A percentile compares a stretch with the other conserved stretches of the same genome.
These are phyloP conservation scores for Nemania bipapillata DNA, from an alignment of 2,329 filamentous ascomycete genomes.

Conservation along the genomic window DNA sequence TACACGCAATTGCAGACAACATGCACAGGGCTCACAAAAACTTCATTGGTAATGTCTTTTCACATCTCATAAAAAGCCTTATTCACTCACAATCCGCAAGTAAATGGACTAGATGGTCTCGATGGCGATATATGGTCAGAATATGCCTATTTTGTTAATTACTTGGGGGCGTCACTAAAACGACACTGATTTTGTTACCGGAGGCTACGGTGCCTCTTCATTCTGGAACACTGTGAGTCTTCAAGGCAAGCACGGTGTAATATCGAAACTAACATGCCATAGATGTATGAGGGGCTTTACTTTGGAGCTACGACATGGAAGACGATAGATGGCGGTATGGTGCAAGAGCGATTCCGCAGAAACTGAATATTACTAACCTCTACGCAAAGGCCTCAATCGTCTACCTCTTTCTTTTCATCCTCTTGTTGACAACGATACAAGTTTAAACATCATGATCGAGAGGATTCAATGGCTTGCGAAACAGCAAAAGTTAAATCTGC, in stretches of 20 bases:
- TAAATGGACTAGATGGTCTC: neutral
- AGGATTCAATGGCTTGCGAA: conserved; percentile 1
- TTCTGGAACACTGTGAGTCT: conserved; percentile 6
- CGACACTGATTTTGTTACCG: conserved; percentile 7
- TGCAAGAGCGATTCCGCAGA: neutral
- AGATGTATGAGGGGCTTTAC: conserved; percentile 9
- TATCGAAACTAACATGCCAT: neutral
- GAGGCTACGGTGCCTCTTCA: neutral
- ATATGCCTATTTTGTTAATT: conserved; percentile 13
- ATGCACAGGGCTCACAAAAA: conserved; percentile 7
- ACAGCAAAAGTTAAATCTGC: neutral
- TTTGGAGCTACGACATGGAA: conserved; percentile 6
- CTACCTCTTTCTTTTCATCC: conserved; percentile 5
- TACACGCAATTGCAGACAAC: conserved; percentile 6
- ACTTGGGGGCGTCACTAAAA: conserved; percentile 5
- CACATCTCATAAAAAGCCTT: neutral
- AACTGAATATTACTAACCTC: neutral
- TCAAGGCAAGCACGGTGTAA: neutral
- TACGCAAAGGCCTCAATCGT: neutral
- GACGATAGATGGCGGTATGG: conserved; percentile 6
- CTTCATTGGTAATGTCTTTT: neutral
- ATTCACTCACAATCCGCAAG: neutral
- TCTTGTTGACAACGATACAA: conserved; percentile 2
- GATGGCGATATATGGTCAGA: conserved; percentile 3
- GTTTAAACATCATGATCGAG: conserved; percentile 6